Evolutionary conservation across 192 early-diverging fungal species (phyloP).

Genomic region (Coemansia sp.): DNA sequence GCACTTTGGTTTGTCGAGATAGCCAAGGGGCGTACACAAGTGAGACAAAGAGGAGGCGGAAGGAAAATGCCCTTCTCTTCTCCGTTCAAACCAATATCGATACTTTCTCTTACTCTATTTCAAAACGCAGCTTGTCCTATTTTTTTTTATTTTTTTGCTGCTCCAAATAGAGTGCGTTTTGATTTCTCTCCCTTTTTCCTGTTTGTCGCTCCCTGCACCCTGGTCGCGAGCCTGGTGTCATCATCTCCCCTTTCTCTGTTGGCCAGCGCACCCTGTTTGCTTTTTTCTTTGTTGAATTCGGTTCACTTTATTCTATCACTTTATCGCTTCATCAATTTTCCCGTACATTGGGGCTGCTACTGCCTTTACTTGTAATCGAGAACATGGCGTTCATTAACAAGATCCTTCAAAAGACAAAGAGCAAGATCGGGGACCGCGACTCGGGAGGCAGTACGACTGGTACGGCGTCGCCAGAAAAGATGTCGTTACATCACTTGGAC

Average conservation of each 20-base stretch:
- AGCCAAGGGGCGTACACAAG: not conserved
- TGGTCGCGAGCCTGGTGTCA: no score
- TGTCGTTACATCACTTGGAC: slow-evolving; percentile 19
- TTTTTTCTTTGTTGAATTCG: not conserved
- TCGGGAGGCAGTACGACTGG: not conserved
- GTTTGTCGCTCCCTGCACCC: not conserved
- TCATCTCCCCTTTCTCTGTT: not conserved
- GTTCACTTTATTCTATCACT: not conserved
- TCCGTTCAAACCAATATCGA: not conserved
- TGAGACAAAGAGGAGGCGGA: not conserved
- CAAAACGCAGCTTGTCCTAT: not conserved
- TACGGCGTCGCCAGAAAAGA: slow-evolving; percentile 14
- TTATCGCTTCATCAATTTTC: not conserved
- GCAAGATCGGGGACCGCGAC: slow-evolving; percentile 49
- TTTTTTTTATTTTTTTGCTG: not conserved
- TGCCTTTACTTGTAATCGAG: not conserved
- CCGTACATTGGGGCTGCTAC: not conserved
- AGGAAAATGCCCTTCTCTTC: not conserved
- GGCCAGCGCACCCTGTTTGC: not conserved
- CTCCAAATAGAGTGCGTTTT: not conserved
- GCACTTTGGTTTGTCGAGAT: not conserved
- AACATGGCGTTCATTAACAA: slow-evolving; percentile 57
- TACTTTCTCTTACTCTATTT: not conserved
- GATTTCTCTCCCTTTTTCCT: not conserved
- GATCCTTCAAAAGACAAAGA: slow-evolving; percentile 57